Percentiles rank a stretch among this genome's conserved stretches.
Evolutionary conservation across 305 asterid genomes (phyloP).

Genomic region (Fraxinus sp.): DNA sequence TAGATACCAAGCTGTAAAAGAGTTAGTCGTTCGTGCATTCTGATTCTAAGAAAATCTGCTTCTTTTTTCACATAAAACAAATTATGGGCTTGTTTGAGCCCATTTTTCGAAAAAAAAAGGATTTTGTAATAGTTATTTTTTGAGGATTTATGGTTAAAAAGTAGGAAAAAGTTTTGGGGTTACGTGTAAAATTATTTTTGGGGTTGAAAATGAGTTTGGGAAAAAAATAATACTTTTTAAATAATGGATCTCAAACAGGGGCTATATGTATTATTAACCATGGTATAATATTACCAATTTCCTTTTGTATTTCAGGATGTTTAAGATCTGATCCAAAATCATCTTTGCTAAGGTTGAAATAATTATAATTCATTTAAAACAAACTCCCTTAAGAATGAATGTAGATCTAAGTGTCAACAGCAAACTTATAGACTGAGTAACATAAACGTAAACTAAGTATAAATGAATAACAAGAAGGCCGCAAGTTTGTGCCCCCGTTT

Average conservation of each 20-base stretch:
- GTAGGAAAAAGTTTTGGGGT: too few species aligned
- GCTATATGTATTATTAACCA: neutral
- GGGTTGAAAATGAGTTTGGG: too few species aligned
- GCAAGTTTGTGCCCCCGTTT: neutral
- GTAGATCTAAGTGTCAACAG: neutral
- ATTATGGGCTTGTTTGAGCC: neutral
- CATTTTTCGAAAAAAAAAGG: too few species aligned
- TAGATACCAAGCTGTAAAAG: constrained; percentile 31
- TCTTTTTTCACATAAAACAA: neutral
- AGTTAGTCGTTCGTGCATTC: constrained; percentile 33
- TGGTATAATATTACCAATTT: neutral
- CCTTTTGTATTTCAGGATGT: neutral
- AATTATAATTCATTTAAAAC: neutral
- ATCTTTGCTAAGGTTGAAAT: neutral
- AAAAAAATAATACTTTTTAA: too few species aligned
- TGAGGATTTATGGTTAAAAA: too few species aligned
- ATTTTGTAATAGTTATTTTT: too few species aligned
- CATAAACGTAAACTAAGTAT: neutral
- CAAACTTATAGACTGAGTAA: neutral
- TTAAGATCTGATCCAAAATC: neutral
- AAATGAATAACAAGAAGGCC: neutral
- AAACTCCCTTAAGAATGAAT: neutral
- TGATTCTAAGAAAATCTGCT: constrained; percentile 14
- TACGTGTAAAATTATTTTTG: too few species aligned
- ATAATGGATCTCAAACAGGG: too few species aligned